Percentiles rank a stretch among this genome's conserved stretches.
Conservation (phyloP, 441 rosid species). For the Gossypium laxum region DNA sequence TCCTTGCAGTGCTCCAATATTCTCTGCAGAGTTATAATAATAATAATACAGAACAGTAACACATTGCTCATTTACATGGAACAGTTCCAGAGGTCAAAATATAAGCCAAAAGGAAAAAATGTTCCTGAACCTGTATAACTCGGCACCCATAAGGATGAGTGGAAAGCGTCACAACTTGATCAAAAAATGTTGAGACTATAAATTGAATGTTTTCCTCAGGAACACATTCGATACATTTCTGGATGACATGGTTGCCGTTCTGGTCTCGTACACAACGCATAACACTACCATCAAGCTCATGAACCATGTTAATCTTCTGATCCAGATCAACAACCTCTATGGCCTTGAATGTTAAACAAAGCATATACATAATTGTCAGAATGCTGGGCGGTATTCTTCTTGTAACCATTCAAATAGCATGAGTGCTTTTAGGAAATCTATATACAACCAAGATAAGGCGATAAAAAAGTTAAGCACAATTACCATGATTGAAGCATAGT, state of each 20-base stretch:
- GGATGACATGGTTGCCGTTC: slow-evolving; percentile 85
- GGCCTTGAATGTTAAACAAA: slow-evolving; percentile 35
- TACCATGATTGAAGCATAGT: neutral
- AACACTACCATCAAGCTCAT: slow-evolving; percentile 68
- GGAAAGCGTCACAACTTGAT: slow-evolving; percentile 64
- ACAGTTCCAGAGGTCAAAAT: neutral
- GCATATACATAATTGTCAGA: neutral
- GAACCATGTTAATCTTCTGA: slow-evolving; percentile 78
- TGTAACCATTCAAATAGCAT: neutral
- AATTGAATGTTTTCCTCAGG: slow-evolving; percentile 47
- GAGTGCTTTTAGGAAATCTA: neutral
- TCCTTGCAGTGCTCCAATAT: slow-evolving; percentile 36
- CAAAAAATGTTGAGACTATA: slow-evolving; percentile 43
- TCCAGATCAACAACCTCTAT: slow-evolving; percentile 82
- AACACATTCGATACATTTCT: slow-evolving; percentile 74
- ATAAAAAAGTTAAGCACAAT: neutral
- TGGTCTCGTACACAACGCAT: slow-evolving; percentile 87
- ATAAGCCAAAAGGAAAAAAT: neutral
- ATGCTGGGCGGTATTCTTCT: neutral
- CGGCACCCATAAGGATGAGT: slow-evolving; percentile 88
- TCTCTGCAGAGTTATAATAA: slow-evolving; percentile 60
- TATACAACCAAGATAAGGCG: neutral
- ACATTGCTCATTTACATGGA: neutral
- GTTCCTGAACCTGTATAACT: slow-evolving; percentile 57
- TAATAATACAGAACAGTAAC: neutral